Base-by-base conservation (phyloP, 2,329 filamentous ascomycete genomes). In the Sporothrix euskadiensis region DNA sequence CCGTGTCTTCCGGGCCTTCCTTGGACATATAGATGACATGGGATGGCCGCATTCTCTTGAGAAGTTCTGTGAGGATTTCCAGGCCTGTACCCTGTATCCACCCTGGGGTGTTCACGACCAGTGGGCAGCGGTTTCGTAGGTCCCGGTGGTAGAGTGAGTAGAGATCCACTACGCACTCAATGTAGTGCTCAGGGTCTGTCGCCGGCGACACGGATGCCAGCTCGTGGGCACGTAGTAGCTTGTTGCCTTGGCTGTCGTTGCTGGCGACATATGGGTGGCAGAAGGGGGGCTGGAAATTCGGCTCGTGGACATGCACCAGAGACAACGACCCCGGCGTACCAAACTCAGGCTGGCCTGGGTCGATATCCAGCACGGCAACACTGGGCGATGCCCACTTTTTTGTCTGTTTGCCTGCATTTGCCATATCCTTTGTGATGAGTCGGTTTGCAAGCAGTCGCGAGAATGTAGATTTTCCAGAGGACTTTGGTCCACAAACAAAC, bases 321-420 rank as follows among this genome's bases (percentile, higher is more conserved):
- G 92, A 92, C 26, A 95, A 78, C 16, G 91, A 89, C 0, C 92
- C 92, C 0, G 90, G 88, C 1, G 90, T 86, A 0, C 88, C 88
- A 79, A 91, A 94, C 78, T 94, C 92, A 2, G 92, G 91, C 78
- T 94, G 92, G 0, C 90, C 91, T 0, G 92, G 91, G 78, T 96
- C 92, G 10, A 95, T 84, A 77, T 96, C 93, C 7, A 96, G 84
- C n/a, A 91, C 83, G 72, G 85, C 86, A 35, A 91, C 83, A 69
- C 81, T 75, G 1, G 78, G 73, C 76, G 79, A 77, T n/a, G 76
- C 72, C 26, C 76, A 77, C 78, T 77, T 77, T 75, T 73, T 75
- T 9, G 71, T 19, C 57, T 14, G 44, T 4, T 68, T 49, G 10
- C 44, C 19, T 5, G 10, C 32, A 8, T 9, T 19, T 74, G 71